Evolutionary conservation across 495 filamentous ascomycete species (phyloP).

Genomic region (Aspergillus saccharolyticus): DNA sequence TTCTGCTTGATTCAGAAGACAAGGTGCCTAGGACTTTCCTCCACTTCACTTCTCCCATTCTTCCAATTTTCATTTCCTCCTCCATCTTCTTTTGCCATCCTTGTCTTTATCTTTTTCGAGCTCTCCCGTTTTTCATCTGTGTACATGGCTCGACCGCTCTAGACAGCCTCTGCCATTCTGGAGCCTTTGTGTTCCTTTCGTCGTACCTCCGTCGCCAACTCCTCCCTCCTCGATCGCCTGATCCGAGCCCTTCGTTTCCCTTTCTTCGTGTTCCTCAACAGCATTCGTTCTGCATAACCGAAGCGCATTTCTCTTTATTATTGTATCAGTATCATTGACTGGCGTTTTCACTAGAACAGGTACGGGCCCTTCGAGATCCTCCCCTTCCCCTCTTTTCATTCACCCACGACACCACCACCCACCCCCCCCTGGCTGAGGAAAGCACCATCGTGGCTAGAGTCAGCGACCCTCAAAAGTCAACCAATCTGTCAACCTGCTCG

Average conservation of each 20-base stretch:
- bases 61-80: constrained; percentile 8
- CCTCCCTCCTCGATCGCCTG: constrained; percentile 21
- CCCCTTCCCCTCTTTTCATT: background rate
- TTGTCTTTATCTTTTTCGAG: constrained; percentile 6
- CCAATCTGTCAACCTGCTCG: constrained; percentile 16
- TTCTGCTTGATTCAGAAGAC: constrained; percentile 27
- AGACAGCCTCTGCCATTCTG: constrained; percentile 27
- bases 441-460: constrained; percentile 15
- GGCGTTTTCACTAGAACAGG: constrained; percentile 36
- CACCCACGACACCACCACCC: background rate
- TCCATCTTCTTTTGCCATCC: constrained; percentile 4
- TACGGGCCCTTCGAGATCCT: constrained; percentile 16
- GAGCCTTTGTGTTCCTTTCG: constrained; percentile 28
- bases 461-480: constrained; percentile 10
- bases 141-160: constrained; percentile 38
- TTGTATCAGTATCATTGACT: constrained; percentile 39
- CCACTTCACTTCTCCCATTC: constrained; percentile 20
- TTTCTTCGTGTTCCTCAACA: constrained; percentile 27
- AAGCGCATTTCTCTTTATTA: constrained; percentile 21
- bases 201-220: constrained; percentile 18
- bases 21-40: constrained; percentile 27
- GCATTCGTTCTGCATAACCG: constrained; percentile 33
- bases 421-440: constrained; percentile 21
- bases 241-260: constrained; percentile 35
- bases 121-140: constrained; percentile 12